Evolutionary conservation across 2,329 filamentous ascomycete genomes (phyloP), one percentile per base, ranked within the genome.

Genomic region (Raffaelea arxii): DNA sequence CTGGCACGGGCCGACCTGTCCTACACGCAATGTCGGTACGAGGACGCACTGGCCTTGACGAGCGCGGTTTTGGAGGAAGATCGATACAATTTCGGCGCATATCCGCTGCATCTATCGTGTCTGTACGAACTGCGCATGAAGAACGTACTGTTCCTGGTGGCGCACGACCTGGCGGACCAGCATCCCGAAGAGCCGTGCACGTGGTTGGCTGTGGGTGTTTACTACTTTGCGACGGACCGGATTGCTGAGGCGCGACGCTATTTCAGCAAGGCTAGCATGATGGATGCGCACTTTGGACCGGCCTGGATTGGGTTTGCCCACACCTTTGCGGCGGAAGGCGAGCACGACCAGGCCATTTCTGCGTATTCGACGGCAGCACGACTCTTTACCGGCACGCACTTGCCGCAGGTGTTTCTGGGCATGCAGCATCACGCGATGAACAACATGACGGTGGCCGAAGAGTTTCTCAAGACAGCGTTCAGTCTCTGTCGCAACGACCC

Each of bases 301-400:
- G 92, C 92, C 3, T 98, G 92, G 92, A 97, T 98, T 53, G 92
- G 94, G 2, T 98, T 98, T 60, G 92, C 92, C 1, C 94, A 98
- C 63, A 98, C 92, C 0, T 98, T 98, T 62, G 92, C 92, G 1
- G 90, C 89, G 11, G 92, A 98, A 63, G 92, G 92, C 44, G 92
- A 98, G 64, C 90, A 97, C 63, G 92, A 98, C 62, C 92, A 98
- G 66, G 92, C 92, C 41, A 96, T 98, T 52, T 94, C 90, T 9
- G 92, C 94, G 0, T 98, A 98, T 67, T 94, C 87, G 25, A 98
- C 92, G 1, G 92, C 92, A 1, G 91, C 91, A 2, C 78, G 92
- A 35, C 70, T 98, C 0, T 98, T 98, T 65, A 94, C 96, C 71
- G 92, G 92, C 35, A 97, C 91, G 0, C 94, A 98, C 62, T 74